A percentile compares a stretch with the other conserved stretches of the same genome.
These are phyloP conservation scores for Chenopodium album DNA, from an alignment of 148 eudicot genomes.

Conservation along the genomic window DNA sequence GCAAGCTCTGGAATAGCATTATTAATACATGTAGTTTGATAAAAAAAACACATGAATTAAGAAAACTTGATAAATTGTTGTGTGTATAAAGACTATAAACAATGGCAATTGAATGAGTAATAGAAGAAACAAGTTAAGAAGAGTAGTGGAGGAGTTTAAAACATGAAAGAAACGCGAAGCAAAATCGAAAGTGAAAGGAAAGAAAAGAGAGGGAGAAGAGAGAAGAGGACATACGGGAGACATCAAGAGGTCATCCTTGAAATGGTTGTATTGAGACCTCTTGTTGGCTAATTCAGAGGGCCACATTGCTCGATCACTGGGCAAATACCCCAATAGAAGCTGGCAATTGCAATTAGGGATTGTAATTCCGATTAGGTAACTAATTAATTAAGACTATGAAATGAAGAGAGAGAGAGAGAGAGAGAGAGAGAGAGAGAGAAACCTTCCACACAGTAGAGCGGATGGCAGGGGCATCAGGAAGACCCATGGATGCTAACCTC, in stretches of 20 bases:
- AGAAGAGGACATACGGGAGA: slow-evolving; percentile 67
- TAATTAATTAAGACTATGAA: too few relatives aligned
- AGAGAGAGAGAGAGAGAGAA: neutral
- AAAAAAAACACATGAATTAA: neutral
- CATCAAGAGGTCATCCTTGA: slow-evolving; percentile 91
- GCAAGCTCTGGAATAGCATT: neutral
- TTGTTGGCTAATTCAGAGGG: slow-evolving; percentile 82
- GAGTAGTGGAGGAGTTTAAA: neutral
- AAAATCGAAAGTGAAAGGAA: neutral
- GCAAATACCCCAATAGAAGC: slow-evolving; percentile 84
- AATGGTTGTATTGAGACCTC: slow-evolving; percentile 79
- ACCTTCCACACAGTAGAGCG: slow-evolving; percentile 95
- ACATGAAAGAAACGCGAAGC: too few relatives aligned
- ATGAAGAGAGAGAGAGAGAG: neutral
- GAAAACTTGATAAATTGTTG: neutral
- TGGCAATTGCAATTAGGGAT: slow-evolving; percentile 27
- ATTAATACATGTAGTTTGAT: neutral
- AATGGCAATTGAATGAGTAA: neutral
- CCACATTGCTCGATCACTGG: slow-evolving; percentile 76
- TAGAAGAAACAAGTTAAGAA: neutral
- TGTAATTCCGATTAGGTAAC: too few relatives aligned
- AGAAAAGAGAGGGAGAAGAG: neutral
- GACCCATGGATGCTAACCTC: slow-evolving; percentile 74
- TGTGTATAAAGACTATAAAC: neutral
- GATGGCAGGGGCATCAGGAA: slow-evolving; percentile 86